Base-by-base conservation (phyloP, 78 protist genomes). In the Dictyostelium brefeldianum region DNA sequence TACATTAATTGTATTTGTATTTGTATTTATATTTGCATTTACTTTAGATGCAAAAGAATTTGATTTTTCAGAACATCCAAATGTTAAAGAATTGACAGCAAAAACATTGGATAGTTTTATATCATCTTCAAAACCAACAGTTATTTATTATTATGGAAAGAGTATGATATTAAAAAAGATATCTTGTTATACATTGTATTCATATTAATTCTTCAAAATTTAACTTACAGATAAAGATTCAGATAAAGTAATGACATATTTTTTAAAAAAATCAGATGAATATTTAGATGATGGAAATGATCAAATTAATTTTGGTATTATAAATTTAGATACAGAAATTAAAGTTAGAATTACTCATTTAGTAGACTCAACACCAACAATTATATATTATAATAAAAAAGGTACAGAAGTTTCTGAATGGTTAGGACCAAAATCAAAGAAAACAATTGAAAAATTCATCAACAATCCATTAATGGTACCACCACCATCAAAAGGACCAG, bases 191-290 rank as follows among this genome's bases (percentile, higher is more conserved):
- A 41, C 18, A 41, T 4, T 56, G 29, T 22, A 25, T 27, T 9
- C 0, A 31, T 56, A 25, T 25, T 51, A 50, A 20, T 50, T 4
- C 22, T 14, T 29, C 18, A 50, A 69, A 77, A 70, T 11, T 41
- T 65, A 83, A 83, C 15, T 6, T n/a, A 77, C 54, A 78, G 65
- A 36, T 36, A 54, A 77, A 36, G 93, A 77, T n/a, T 74, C 93
- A n/a, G 57, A 87, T 27, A 87, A 87, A 62, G 67, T 87, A 31
- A 14, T 87, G 22, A 67, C 43, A 20, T 11, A 47, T 17, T 87
- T 87, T 50, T 64, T 64, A 56, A 77, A 74, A 31, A 62, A 47
- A 18, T 47, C 93, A 87, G 41, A 22, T 15, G 25, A 48, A 18
- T 59, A 36, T 46, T 59, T n/a, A 46, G 83, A 59, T 15, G 84